phyloP scores from a whole-genome alignment of 306 rosid genomes.

The Oxytropis ochrocephala region DNA sequence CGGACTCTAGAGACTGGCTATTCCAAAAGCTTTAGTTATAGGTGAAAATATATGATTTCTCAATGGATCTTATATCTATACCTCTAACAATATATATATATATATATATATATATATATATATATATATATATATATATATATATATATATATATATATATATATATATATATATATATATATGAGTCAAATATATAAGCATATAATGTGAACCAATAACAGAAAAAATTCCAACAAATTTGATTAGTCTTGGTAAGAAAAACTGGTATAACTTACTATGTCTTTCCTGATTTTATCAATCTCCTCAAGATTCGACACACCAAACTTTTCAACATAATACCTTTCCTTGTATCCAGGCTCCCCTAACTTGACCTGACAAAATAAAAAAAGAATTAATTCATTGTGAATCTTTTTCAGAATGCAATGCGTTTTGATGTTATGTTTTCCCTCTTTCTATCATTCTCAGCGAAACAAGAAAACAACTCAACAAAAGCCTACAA shows the following conservation, averaged over 20 bases:
- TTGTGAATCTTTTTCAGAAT: background rate
- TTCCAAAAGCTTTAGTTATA: background rate
- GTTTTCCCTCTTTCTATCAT: too few relatives aligned
- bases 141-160: too few relatives aligned
- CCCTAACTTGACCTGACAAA: slow-evolving; percentile 79
- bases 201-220: background rate
- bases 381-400: slow-evolving; percentile 1
- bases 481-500: too few relatives aligned
- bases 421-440: too few relatives aligned
- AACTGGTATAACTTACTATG: slow-evolving; percentile 29
- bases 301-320: slow-evolving; percentile 47
- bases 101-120: too few relatives aligned
- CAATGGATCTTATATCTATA: background rate
- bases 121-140: too few relatives aligned
- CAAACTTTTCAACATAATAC: slow-evolving; percentile 84
- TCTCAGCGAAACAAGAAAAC: too few relatives aligned
- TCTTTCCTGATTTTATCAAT: slow-evolving; percentile 60
- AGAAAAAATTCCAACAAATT: background rate
- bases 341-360: slow-evolving; percentile 95
- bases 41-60: background rate
- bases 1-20: background rate
- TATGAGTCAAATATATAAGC: background rate
- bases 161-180: too few relatives aligned
- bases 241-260: slow-evolving; percentile 5
- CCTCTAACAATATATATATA: background rate